Conservation (phyloP, 352 stramenopile species). For the Salisapilia sapeloensis region DNA sequence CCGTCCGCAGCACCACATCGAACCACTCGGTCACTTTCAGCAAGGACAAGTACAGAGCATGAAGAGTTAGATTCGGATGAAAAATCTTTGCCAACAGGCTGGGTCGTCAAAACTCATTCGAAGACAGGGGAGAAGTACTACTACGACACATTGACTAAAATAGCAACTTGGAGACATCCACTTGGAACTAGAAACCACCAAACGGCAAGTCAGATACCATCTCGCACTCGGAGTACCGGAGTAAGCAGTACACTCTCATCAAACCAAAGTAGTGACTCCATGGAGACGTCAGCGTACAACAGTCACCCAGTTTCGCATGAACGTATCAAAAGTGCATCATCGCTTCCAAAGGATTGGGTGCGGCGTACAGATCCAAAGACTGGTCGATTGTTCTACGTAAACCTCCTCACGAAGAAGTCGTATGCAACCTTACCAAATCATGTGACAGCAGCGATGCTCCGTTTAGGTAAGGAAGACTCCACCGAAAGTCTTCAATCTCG, state of each 20-base stretch:
- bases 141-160: constrained; percentile 54
- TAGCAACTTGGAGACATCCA: constrained; percentile 56
- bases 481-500: constrained; percentile 9
- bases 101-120: constrained; percentile 53
- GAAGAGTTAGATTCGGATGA: constrained; percentile 15
- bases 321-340: neutral
- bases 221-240: constrained; percentile 9
- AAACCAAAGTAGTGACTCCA: too few relatives aligned
- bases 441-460: constrained; percentile 47
- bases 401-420: constrained; percentile 68
- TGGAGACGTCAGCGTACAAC: too few relatives aligned
- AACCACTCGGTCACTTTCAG: too few relatives aligned
- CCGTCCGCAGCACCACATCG: too few relatives aligned
- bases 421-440: constrained; percentile 64
- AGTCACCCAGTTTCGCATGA: neutral
- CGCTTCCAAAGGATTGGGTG: constrained; percentile 63
- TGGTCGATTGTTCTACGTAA: constrained; percentile 65
- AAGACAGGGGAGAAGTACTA: constrained; percentile 60
- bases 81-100: constrained; percentile 38
- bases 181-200: too few relatives aligned
- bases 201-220: too few relatives aligned
- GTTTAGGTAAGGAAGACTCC: constrained; percentile 4
- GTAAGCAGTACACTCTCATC: neutral
- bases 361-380: constrained; percentile 63
- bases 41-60: too few relatives aligned